Evolutionary conservation across 768 basidiomycete species (phyloP).

Genomic region (Leucocoprinus birnbaumii): DNA sequence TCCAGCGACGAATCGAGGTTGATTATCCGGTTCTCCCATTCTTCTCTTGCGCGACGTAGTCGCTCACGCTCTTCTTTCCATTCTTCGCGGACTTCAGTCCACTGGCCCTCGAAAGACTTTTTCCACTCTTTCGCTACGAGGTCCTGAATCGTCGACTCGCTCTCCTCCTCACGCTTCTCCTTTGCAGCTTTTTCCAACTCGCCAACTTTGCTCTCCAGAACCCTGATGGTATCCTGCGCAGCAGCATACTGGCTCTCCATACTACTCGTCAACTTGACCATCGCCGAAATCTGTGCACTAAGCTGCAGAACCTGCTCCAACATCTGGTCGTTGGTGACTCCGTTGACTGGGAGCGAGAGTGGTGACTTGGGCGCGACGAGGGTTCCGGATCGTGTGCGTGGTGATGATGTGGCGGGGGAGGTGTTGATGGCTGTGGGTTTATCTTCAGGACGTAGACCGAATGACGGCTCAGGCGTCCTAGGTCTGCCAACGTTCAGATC

Average conservation of each 20-base stretch:
- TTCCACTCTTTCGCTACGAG: constrained; percentile 67
- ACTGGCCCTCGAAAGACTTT: constrained; percentile 74
- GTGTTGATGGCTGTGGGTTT: no score
- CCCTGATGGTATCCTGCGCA: constrained; percentile 72
- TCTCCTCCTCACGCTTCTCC: constrained; percentile 32
- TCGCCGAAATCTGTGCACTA: constrained; percentile 70
- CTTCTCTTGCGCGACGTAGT: constrained; percentile 67
- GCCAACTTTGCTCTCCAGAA: constrained; percentile 65
- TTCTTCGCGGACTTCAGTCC: constrained; percentile 74
- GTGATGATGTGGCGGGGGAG: not conserved
- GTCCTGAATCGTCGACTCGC: no score
- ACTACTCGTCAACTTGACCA: constrained; percentile 66
- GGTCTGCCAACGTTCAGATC: constrained; percentile 54
- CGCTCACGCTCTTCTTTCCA: constrained; percentile 83
- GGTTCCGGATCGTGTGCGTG: constrained; percentile 9
- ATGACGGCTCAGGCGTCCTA: constrained; percentile 71
- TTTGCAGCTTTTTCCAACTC: constrained; percentile 68
- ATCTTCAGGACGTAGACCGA: constrained; percentile 25
- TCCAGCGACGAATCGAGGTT: constrained; percentile 54
- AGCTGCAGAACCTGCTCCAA: constrained; percentile 65
- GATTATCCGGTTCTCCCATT: constrained; percentile 70
- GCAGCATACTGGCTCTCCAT: constrained; percentile 77
- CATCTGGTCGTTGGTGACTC: constrained; percentile 27
- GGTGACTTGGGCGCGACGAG: constrained; percentile 17
- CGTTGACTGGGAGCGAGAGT: constrained; percentile 19